Percentiles rank a stretch among this genome's conserved stretches.
Conservation (phyloP, 306 rosid species). For the Cyclanthera cordifolia region DNA sequence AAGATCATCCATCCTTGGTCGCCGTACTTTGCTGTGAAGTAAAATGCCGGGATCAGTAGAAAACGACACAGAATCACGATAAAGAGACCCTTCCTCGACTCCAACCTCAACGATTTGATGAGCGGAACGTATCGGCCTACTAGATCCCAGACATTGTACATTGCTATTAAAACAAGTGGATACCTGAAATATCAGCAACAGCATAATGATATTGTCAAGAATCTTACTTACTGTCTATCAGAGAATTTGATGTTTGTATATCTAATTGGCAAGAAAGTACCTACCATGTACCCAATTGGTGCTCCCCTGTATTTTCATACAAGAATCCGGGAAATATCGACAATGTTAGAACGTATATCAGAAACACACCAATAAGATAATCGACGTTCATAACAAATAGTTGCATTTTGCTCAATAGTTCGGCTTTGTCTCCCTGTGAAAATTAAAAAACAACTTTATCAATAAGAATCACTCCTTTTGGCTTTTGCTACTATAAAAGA, state of each 20-base stretch:
- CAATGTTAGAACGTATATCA: constrained; percentile 52
- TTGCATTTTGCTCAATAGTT: constrained; percentile 43
- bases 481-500: neutral
- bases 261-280: neutral
- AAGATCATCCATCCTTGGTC: constrained; percentile 81
- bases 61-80: constrained; percentile 32
- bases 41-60: constrained; percentile 64
- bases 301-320: constrained; percentile 75
- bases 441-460: neutral
- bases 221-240: neutral
- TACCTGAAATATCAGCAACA: constrained; percentile 40
- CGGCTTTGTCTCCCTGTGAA: constrained; percentile 29
- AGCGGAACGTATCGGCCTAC: constrained; percentile 61
- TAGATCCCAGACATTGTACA: constrained; percentile 49
- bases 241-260: neutral
- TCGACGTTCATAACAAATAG: constrained; percentile 40
- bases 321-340: constrained; percentile 81
- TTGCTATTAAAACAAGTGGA: constrained; percentile 51
- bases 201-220: neutral
- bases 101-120: constrained; percentile 38
- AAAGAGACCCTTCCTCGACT: constrained; percentile 53
- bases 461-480: neutral
- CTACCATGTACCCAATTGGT: constrained; percentile 66
- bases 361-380: constrained; percentile 42
- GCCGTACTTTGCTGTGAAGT: constrained; percentile 69